Evolutionary conservation across 2,329 filamentous ascomycete species (phyloP), one percentile per base, ranked within the genome.

Genomic region (Fusarium buharicum): DNA sequence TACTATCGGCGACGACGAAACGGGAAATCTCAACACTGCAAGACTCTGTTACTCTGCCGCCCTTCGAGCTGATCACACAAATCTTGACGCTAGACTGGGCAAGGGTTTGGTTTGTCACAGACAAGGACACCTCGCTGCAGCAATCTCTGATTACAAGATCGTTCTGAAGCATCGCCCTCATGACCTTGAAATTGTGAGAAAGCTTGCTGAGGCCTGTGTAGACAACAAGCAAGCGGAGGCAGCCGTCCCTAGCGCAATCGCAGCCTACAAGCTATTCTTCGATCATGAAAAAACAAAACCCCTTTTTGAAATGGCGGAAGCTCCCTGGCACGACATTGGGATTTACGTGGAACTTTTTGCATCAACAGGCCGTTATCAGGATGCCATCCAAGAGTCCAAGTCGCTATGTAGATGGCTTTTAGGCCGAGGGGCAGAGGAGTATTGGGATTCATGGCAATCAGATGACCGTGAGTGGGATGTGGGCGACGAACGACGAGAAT

Each of bases 391-490:
- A 24, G 85, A 89, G 60, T 80, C 96, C 12, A 95, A 91, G 72
- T 81, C 81, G 3, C 76, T 97, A 14, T 86, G 90, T 18, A 84
- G 96, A 53, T 97, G 93, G 92, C 81, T 97, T 50, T 81, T 97
- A 34, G 91, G 91, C 9, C 87, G 95, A 44, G 79, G 82, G 31
- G 79, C 84, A 5, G 93, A 99, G 73, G 75, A 71, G 1, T 92
- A 87, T 70, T 99, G 95, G 95, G 90, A 96, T 55, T 73, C 82
- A 9, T 82, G 84, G 63, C 79, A 84, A 27, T 81, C 85, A 6
- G 92, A 97, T 72, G 93, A 97, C 73, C 84, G 93, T 53, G 95
- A 99, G 76, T 99, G 93, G 86, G 95, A 99, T 73, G 76, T 84
- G 6, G 84, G 88, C 39, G 86, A 92, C 70, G 81, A 83, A 17